phyloP scores from a whole-genome alignment of 176 grass and related monocot genomes.

The Panicum miliaceum region DNA sequence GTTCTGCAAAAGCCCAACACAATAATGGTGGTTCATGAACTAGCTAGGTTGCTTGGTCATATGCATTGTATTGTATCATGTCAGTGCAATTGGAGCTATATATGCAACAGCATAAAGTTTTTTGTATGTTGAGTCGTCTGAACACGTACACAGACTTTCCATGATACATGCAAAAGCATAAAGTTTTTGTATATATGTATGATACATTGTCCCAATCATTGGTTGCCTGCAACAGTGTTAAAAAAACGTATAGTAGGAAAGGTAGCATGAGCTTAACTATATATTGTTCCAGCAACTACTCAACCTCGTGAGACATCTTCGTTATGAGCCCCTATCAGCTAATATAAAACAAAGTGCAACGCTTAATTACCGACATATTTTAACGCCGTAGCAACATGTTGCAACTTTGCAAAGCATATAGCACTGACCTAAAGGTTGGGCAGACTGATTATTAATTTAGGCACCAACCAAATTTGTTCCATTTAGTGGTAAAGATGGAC shows the following conservation, averaged over 20 bases:
- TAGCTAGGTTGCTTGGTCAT: not conserved
- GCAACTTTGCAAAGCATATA: constrained; percentile 26
- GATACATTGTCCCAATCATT: not conserved
- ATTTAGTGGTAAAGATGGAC: not conserved
- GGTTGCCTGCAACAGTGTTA: not conserved
- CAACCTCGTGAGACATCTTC: not conserved
- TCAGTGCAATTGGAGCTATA: not conserved
- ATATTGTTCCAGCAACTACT: not conserved
- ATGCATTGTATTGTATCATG: constrained; percentile 5
- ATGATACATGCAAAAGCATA: too few species aligned
- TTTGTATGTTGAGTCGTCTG: too few species aligned
- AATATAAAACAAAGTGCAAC: too few species aligned
- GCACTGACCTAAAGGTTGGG: not conserved
- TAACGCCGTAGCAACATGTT: not conserved
- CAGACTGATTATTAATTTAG: too few species aligned
- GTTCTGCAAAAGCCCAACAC: constrained; percentile 22
- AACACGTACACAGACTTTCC: too few species aligned
- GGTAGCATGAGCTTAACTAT: not conserved
- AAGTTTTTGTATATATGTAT: too few species aligned
- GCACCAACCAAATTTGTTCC: too few species aligned
- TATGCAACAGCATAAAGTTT: too few species aligned
- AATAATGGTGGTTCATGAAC: constrained; percentile 16
- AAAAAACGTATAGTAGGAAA: not conserved
- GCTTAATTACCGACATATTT: not conserved
- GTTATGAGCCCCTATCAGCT: not conserved